Percentiles rank a stretch among this genome's conserved stretches.
These are phyloP conservation scores for Aphanomyces stellatus DNA, from an alignment of 352 stramenopile species.

Conservation along the genomic window DNA sequence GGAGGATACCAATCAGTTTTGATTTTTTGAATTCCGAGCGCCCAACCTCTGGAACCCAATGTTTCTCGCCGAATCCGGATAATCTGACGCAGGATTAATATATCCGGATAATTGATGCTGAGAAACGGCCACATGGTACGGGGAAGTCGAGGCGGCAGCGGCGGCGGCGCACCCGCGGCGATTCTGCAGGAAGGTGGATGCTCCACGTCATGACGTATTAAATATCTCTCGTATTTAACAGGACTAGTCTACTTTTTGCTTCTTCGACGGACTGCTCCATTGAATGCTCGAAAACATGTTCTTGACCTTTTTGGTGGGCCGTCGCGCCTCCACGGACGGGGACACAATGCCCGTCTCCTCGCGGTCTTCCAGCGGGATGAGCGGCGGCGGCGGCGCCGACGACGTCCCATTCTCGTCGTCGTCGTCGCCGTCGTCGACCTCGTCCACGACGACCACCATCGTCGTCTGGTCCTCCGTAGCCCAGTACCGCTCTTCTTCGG, in stretches of 20 bases:
- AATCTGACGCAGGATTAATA: no score
- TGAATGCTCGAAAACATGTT: constrained; percentile 4
- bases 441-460: constrained; percentile 11
- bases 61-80: neutral
- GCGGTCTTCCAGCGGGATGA: constrained; percentile 14
- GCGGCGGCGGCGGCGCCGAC: neutral
- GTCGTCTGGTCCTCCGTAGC: constrained; percentile 54
- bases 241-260: constrained; percentile 12
- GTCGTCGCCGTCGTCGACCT: neutral
- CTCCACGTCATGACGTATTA: neutral
- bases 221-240: constrained; percentile 11
- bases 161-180: no score
- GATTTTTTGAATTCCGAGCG: constrained; percentile 5
- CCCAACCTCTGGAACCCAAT: neutral
- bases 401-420: neutral
- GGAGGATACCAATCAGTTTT: neutral
- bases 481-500: constrained; percentile 73
- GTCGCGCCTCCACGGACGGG: neutral
- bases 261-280: constrained; percentile 7
- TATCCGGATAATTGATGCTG: no score
- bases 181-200: no score
- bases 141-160: no score
- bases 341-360: constrained; percentile 14
- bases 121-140: no score
- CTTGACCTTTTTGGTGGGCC: neutral